phyloP scores from a whole-genome alignment of 2,329 filamentous ascomycete genomes.

The Exophiala sp. region DNA sequence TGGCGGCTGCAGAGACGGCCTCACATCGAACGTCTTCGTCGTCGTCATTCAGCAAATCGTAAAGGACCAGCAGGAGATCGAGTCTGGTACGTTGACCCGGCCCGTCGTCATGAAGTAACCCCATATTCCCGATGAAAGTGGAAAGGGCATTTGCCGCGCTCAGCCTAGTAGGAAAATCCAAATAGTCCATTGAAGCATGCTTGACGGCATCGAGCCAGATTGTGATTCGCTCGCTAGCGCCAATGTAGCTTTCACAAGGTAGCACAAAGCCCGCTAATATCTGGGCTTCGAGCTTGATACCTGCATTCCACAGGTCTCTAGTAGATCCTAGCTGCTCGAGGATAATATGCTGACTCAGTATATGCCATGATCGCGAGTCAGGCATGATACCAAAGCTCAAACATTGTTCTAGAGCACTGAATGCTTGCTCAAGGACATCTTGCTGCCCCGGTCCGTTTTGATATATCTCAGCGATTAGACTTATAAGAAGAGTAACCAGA shows the following conservation, averaged over 20 bases:
- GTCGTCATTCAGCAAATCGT: constrained; percentile 80
- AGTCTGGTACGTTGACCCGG: constrained; percentile 19
- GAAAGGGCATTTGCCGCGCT: constrained; percentile 20
- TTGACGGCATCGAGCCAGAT: constrained; percentile 11
- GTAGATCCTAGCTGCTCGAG: constrained; percentile 1
- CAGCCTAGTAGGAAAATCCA: constrained; percentile 25
- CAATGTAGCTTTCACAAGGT: background rate
- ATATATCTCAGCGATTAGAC: constrained; percentile 5
- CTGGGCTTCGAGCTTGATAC: constrained; percentile 10
- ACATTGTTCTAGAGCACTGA: constrained; percentile 7
- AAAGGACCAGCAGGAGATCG: constrained; percentile 50
- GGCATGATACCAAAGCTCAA: constrained; percentile 1
- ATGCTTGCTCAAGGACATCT: constrained; percentile 11
- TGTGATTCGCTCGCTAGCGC: background rate
- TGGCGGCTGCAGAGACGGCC: constrained; percentile 41
- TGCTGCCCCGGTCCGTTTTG: background rate
- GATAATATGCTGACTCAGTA: constrained; percentile 1
- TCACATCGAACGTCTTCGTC: constrained; percentile 79
- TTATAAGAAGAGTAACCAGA: constrained; percentile 4
- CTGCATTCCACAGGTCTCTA: constrained; percentile 13
- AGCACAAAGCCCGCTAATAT: constrained; percentile 2
- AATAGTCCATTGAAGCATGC: constrained; percentile 14
- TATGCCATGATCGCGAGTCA: background rate
- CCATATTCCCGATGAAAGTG: constrained; percentile 1
- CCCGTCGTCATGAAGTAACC: background rate